Evolutionary conservation across 148 eudicot species (phyloP), one percentile per base, ranked within the genome.

Genomic region (Rhododendron molle): DNA sequence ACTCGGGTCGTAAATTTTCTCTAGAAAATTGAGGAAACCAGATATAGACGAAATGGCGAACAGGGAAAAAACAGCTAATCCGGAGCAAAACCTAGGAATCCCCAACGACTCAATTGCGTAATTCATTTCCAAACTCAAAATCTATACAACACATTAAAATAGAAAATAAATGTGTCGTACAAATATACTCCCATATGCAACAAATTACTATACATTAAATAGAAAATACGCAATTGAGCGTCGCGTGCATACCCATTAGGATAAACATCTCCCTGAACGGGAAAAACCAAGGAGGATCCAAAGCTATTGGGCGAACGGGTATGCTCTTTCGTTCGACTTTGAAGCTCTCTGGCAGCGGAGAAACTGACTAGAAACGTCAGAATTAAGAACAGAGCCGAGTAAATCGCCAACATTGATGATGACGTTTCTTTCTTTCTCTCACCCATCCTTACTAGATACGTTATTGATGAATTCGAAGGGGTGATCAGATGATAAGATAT

Each of bases 241-340:
- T 0, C 6, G 16, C 50, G 5, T 58, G n/a, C 65, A 13, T 40
- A 82, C 84, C 84, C 84, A 38, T 20, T 38, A 13, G 26, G 84
- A n/a, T 23, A 38, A 26, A 82, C 8, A 12, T 82, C 74, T 82
- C 84, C 84, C 40, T 60, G 50, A n/a, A 82, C 84, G 26, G 84
- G 34, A 38, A 82, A 82, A 62, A 82, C 23, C 20, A 82, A 11
- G 73, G 84, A 60, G 36, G 83, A 81, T 56, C 50, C 50, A 40
- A 40, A 20, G 40, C 83, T 8, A 81, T 80, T 7, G 65, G 82
- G 34, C 21, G 58, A 46, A 21, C 23, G 36, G 18, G 82, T 79
- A 62, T 47, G 21, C 36, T 12, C 36, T 38, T 34, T 56, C 46
- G 20, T 58, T 40, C 7, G 16, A 47, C 13, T 58, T 18, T 56